Conservation (phyloP, 2,329 filamentous ascomycete genomes). For the Teratosphaeria nubilosa region DNA sequence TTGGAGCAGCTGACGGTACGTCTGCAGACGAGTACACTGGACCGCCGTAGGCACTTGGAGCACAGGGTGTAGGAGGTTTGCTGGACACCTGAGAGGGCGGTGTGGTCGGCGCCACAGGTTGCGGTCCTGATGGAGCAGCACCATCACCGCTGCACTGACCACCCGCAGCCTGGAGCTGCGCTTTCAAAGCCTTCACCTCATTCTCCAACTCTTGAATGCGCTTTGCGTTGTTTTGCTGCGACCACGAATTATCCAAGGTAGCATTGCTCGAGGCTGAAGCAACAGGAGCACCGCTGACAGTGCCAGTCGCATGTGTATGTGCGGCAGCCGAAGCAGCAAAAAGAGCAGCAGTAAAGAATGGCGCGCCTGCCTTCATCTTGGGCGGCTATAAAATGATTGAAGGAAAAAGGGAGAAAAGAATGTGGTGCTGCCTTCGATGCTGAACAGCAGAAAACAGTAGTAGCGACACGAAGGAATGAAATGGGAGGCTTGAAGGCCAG, state of each 20-base stretch:
- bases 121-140: not conserved
- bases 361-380: not conserved
- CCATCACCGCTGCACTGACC: not conserved
- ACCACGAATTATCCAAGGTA: not conserved
- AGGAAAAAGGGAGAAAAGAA: not conserved
- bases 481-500: not conserved
- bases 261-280: not conserved
- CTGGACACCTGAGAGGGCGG: not conserved
- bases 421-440: not conserved
- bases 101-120: too few species aligned
- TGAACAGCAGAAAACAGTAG: not conserved
- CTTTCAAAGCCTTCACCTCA: not conserved
- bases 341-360: not conserved
- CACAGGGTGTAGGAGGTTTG: not conserved
- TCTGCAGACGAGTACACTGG: not conserved
- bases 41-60: not conserved
- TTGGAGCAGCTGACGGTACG: not conserved
- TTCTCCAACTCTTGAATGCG: not conserved
- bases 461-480: not conserved
- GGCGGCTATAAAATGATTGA: not conserved
- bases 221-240: not conserved
- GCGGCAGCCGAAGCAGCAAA: not conserved
- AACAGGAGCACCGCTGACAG: not conserved
- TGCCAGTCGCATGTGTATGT: not conserved
- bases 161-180: not conserved